Base-by-base conservation (phyloP, 495 filamentous ascomycete genomes). In the Annulohypoxylon nitens region DNA sequence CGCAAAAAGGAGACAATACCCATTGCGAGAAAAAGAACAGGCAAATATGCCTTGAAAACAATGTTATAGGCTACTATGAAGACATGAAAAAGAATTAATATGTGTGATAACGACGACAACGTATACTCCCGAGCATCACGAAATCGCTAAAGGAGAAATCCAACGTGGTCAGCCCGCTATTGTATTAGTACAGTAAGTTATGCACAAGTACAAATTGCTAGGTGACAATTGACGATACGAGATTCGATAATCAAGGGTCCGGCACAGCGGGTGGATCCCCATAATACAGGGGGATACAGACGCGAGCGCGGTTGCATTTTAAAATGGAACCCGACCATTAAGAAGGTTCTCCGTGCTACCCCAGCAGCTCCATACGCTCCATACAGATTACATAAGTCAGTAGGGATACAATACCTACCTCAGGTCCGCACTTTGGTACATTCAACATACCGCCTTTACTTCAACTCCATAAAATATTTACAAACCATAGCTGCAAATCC, bases 1-100 rank as follows among this genome's bases (percentile, higher is more conserved):
- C 85, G 82, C 59, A 90, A 65, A 59, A 83, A 82, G 16, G 83
- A 82, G 50, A 88, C 67, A 43, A 77, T 51, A 58, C 79, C 78
- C 76, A 79, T 79, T 16, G 65, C 69, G 53, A 45, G 23, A 41
- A 60, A 61, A 61, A 48, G 14, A 14, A 53, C 55, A 69, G 76
- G 71, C 76, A 47, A 25, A 45, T 64, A 18, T 37, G 71, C 67
- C 69, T 47, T 26, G 57, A 58, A 45, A 65, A 73, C 7, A 18
- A 36, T 34, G 41, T 16, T 16, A 34, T 47, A 47, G n/a, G 14
- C 37, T 62, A 47, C 53, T 18, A 16, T 64, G 20, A 64, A 59
- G 59, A 74, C 73, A 59, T 72, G 60, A 54, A 72, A 72, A 72
- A 2, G 41, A 60, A 66, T 62, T 37, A 62, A 57, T n/a, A 48